Evolutionary conservation across 805 yeast genomes (phyloP), one percentile per base, ranked within the genome.

Genomic region (Hanseniaspora hatyaiensis): DNA sequence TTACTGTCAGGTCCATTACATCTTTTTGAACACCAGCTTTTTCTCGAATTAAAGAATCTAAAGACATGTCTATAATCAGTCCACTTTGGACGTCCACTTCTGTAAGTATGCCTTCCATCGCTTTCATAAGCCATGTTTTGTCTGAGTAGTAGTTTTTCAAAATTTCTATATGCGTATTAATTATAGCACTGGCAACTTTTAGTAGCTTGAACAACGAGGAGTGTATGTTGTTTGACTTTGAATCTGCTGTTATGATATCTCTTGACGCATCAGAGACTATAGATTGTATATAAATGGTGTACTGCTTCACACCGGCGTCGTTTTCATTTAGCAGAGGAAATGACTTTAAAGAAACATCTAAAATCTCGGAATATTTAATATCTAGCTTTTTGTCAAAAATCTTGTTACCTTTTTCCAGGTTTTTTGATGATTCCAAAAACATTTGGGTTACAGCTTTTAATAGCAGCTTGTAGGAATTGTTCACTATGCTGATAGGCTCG

Each of bases 11-110:
- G 47, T 47, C 53, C 39, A 50, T 42, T 23, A 23, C 31, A 44
- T 46, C 33, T 49, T 52, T 24, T 20, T 34, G 32, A 15, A 12
- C 3, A 4, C 23, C 34, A 6, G 34, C 38, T 6, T 18, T 24
- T 23, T 45, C 38, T 19, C 29, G 30, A 5, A 45, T 32, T 20
- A 45, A 24, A 24, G 75, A 72, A 55, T 88, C 96, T 66, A 79
- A 74, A 57, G 84, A 85, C 0, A 92, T 83, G 61, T 89, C 97
- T 47, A 83, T 70, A 3, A 92, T 82, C 37, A 92, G 68, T 0
- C 94, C 94, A 22, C 89, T 80, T 59, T 92, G 98, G n/a, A 88
- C 70, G 59, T 92, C 98, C 26, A 92, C 80, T 59, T 92, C 98
- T 42, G 74, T 68, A 63, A 89, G 95, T 28, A 92, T 80, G 42